Conservation (phyloP, 768 basidiomycete species). For the Dictyophora rubrovolvata region DNA sequence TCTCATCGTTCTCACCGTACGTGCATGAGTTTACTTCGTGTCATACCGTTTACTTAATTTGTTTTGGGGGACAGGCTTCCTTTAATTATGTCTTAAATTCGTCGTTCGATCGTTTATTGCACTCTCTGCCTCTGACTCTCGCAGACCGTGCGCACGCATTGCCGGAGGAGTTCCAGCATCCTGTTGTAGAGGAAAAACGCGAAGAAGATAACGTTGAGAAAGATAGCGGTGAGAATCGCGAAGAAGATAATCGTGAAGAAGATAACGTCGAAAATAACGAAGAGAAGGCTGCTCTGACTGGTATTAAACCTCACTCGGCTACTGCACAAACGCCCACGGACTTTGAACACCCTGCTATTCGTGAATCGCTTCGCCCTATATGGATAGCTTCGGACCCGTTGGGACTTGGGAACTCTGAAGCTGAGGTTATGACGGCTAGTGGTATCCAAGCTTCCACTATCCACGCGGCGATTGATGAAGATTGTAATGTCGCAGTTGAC, state of each 20-base stretch:
- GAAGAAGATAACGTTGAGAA: too few relatives aligned
- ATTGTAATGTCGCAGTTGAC: conserved; percentile 48
- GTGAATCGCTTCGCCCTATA: conserved; percentile 61
- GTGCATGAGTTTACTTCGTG: conserved; percentile 17
- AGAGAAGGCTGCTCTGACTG: conserved; percentile 13
- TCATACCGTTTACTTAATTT: neutral
- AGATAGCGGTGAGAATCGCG: conserved; percentile 9
- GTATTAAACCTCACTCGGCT: neutral
- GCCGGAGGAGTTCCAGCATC: conserved; percentile 10
- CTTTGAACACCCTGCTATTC: conserved; percentile 79
- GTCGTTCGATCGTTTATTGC: conserved; percentile 71
- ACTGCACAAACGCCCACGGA: conserved; percentile 21
- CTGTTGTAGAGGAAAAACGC: conserved; percentile 9
- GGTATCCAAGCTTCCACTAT: conserved; percentile 42
- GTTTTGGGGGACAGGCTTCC: conserved; percentile 36
- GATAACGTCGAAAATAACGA: conserved; percentile 8
- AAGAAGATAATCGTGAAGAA: too few relatives aligned
- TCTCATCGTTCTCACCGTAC: conserved; percentile 72
- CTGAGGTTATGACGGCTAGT: conserved; percentile 41
- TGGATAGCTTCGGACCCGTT: conserved; percentile 77
- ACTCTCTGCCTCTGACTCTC: conserved; percentile 67
- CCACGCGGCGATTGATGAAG: conserved; percentile 49
- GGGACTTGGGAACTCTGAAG: conserved; percentile 46
- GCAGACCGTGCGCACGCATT: conserved; percentile 55
- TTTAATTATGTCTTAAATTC: conserved; percentile 66